Percentiles rank a stretch among this genome's conserved stretches.
These are phyloP conservation scores for Colletotrichum tamarilloi DNA, from an alignment of 2,329 filamentous ascomycete genomes.

Conservation along the genomic window DNA sequence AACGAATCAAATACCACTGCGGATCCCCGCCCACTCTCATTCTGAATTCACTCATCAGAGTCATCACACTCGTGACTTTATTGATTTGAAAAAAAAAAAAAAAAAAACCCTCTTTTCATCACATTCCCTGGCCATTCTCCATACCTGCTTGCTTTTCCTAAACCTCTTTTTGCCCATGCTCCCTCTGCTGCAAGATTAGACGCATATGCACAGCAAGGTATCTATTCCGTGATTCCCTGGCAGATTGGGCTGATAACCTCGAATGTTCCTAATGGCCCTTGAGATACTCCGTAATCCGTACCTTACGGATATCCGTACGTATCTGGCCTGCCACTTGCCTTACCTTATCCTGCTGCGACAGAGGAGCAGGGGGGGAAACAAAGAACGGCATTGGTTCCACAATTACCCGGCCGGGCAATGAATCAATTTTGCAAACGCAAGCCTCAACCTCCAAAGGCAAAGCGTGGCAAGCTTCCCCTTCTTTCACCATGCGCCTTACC, in stretches of 20 bases:
- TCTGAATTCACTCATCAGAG: neutral
- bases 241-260: neutral
- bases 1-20: constrained; percentile 12
- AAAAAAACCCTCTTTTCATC: neutral
- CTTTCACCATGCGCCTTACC: too few relatives aligned
- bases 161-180: too few relatives aligned
- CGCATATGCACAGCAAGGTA: neutral
- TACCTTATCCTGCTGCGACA: constrained; percentile 15
- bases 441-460: neutral
- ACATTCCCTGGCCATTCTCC: neutral
- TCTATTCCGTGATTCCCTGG: neutral
- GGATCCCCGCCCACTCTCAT: constrained; percentile 13
- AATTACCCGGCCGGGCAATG: constrained; percentile 25
- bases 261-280: too few relatives aligned
- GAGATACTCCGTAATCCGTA: too few relatives aligned
- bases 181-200: constrained; percentile 7
- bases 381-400: constrained; percentile 19
- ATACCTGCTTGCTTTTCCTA: neutral
- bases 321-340: neutral
- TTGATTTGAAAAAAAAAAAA: neutral
- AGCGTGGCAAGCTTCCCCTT: too few relatives aligned
- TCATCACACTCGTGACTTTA: neutral
- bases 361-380: neutral
- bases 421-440: neutral
- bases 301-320: neutral